Base-by-base conservation (phyloP, 805 yeast genomes). In the Citeromyces nyonsensis region DNA sequence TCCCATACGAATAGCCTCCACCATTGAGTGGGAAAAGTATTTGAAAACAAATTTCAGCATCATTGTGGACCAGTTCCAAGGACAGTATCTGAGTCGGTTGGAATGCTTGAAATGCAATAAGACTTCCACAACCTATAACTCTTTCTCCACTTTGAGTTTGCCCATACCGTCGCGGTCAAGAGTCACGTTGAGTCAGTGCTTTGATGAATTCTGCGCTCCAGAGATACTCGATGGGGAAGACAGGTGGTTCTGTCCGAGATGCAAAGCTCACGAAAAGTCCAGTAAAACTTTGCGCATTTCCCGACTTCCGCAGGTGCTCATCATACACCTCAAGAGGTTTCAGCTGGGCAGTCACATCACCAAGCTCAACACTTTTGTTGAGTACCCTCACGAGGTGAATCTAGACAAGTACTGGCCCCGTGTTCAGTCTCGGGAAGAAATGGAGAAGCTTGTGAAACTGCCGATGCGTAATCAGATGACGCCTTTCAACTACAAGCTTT, bases 11-110 rank as follows among this genome's bases (percentile, higher is more conserved):
- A 59, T 80, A 15, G 95, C 94, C 0, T 75, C 94, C 1, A 69
- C 91, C 0, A 70, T 84, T 32, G 95, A 86, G 48, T 86, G 97
- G 97, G 94, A 82, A 45, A 59, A 93, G 36, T 84, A 84, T 48
- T 56, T 83, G 35, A 74, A 73, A 36, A 66, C 81, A 13, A 84
- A 86, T 47, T 74, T 77, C 40, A 83, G 95, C 26, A 63, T 76
- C 1, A 66, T 86, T 15, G 91, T 81, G 2, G 86, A 81, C 41
- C 65, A 72, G 33, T 83, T 83, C 49, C 94, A 83, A 48, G 97
- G 96, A 1, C 96, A 86, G 52, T 80, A 77, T 44, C 64, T 79
- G 31, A 80, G 93, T n/a, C 75, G 70, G 34, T 58, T 86, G 44
- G 67, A 62, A 43, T 86, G 97, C 52, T 52, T 73, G 30, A 66